phyloP scores from a whole-genome alignment of 768 basidiomycete species.

The Tubosaeta sp. region DNA sequence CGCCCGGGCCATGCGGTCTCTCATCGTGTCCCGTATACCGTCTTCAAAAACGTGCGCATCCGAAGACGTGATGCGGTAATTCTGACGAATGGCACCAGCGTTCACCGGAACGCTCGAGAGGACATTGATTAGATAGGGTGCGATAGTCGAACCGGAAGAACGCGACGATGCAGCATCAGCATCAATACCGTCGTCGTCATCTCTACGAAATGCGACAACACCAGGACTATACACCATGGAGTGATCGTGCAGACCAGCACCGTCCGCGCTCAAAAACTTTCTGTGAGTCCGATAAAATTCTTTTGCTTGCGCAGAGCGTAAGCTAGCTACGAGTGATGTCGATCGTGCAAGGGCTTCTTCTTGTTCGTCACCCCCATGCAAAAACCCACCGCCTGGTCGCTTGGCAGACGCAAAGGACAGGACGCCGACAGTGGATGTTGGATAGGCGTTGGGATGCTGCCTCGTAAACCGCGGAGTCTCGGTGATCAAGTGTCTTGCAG shows the following conservation, averaged over 20 bases:
- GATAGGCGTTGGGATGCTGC: slow-evolving; percentile 13
- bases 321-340: slow-evolving; percentile 38
- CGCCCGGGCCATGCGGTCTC: slow-evolving; percentile 46
- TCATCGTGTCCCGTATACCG: slow-evolving; percentile 40
- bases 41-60: slow-evolving; percentile 35
- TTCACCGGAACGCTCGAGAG: slow-evolving; percentile 43
- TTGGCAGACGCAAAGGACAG: slow-evolving; percentile 42
- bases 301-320: slow-evolving; percentile 30
- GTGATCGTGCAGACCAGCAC: slow-evolving; percentile 43
- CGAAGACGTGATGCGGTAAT: slow-evolving; percentile 32
- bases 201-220: slow-evolving; percentile 40
- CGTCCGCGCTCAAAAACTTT: slow-evolving; percentile 31
- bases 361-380: slow-evolving; percentile 44
- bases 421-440: slow-evolving; percentile 34
- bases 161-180: slow-evolving; percentile 1
- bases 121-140: slow-evolving; percentile 38
- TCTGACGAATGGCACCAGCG: slow-evolving; percentile 37
- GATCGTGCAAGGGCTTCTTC: slow-evolving; percentile 41
- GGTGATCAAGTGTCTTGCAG: slow-evolving; percentile 26
- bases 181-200: slow-evolving; percentile 27
- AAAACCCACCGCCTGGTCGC: slow-evolving; percentile 41
- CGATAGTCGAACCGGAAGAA: slow-evolving; percentile 28
- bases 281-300: slow-evolving; percentile 41
- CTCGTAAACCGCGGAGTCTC: slow-evolving; percentile 11
- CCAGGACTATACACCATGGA: slow-evolving; percentile 45